Base-by-base conservation (phyloP, 2,329 filamentous ascomycete species). In the Trichophyton equinum region DNA sequence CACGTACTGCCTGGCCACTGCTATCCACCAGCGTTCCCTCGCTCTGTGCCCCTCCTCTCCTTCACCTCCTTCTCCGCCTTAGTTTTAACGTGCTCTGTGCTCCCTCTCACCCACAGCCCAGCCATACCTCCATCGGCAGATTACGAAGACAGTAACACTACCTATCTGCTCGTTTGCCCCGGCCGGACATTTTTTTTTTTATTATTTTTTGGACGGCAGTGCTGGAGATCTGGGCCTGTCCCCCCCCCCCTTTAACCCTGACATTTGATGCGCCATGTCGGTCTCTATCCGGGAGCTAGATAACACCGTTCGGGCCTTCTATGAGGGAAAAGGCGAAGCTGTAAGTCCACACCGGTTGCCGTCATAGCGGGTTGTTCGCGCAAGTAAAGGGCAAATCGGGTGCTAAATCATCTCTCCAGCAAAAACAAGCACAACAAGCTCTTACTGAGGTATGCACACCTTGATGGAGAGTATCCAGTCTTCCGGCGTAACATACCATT, bases 291-390 rank as follows among this genome's bases (percentile, higher is more conserved):
- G 88, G 76, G 94, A 99, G 85, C 85, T 99, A 80, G 94, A 99
- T 84, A 86, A 82, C 76, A 94, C 91, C 68, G 92, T 97, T 82
- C 91, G 89, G 75, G 85, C 89, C 79, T 97, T 99, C 78, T 99
- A 96, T 73, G 92, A 97, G 79, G 91, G 91, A 74, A 88, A 92
- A 76, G 94, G 94, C 70, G 90, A 96, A 64, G 84, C 91, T 81
- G 91, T 95, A 81, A 70, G 86, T 78, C 61, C 53, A 49, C 20
- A 4, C 9, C 13, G 5, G 46, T 49, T 62, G 53, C n/a, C 8
- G 59, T 47, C 18, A 27, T 5, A 25, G 46, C 5, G 22, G 33
- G 4, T 22, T 13, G 18, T 36, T 36, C 8, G 33, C 33, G 8
- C 53, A 56, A 11, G 11, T 20, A 13, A n/a, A 18, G 6, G 11